Conservation (phyloP, 768 basidiomycete genomes). For the Lactarius psammicola region DNA sequence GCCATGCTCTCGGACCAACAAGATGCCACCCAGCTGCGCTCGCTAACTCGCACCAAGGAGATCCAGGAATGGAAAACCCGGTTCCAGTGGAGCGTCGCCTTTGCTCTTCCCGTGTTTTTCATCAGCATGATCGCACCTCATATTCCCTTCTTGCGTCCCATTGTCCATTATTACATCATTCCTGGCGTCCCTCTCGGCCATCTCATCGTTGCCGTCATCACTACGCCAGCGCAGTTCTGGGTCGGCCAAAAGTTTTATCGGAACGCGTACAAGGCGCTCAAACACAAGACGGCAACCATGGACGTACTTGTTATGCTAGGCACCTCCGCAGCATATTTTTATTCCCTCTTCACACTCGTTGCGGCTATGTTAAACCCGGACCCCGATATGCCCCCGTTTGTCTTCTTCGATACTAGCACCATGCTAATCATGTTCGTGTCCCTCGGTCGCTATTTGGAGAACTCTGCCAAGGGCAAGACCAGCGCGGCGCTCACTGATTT, state of each 20-base stretch:
- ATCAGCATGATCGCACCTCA: constrained; percentile 80
- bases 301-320: constrained; percentile 96
- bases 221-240: constrained; percentile 92
- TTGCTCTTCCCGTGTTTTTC: constrained; percentile 94
- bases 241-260: constrained; percentile 84
- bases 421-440: constrained; percentile 99
- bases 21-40: constrained; percentile 80
- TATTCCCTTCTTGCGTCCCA: constrained; percentile 54
- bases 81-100: constrained; percentile 68
- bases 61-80: constrained; percentile 85
- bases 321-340: constrained; percentile 90
- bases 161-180: constrained; percentile 53
- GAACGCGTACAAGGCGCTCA: constrained; percentile 87
- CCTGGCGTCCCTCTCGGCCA: constrained; percentile 81
- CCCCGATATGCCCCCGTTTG: constrained; percentile 70
- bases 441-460: constrained; percentile 92
- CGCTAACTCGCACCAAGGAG: constrained; percentile 86
- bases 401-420: constrained; percentile 98
- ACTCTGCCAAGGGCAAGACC: constrained; percentile 95
- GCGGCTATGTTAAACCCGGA: constrained; percentile 61
- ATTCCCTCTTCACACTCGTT: constrained; percentile 74
- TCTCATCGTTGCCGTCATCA: constrained; percentile 67
- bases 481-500: constrained; percentile 95
- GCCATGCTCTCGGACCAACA: constrained; percentile 79
- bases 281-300: constrained; percentile 92